Evolutionary conservation across 768 basidiomycete species (phyloP).

Genomic region (Mycena olivaceomarginata): DNA sequence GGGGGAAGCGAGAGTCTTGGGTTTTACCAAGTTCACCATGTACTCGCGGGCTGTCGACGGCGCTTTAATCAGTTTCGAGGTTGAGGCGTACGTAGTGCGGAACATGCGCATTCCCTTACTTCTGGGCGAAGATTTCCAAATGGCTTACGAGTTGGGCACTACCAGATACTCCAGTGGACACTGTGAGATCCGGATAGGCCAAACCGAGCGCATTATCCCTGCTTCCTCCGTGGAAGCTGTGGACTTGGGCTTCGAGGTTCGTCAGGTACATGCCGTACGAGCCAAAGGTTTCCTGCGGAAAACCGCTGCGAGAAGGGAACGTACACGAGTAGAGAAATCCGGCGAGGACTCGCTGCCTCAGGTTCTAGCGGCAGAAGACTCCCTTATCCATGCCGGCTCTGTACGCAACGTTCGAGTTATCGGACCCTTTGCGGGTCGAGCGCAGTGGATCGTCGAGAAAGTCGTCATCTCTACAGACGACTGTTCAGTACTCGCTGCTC

Average conservation of each 20-base stretch:
- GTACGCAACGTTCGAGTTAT: constrained; percentile 13
- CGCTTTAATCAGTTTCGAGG: too few species aligned
- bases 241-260: background rate
- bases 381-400: background rate
- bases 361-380: constrained; percentile 21
- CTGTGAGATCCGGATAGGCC: constrained; percentile 16
- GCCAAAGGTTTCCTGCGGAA: constrained; percentile 2
- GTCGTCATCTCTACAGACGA: constrained; percentile 28
- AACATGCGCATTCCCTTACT: constrained; percentile 52
- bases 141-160: constrained; percentile 46
- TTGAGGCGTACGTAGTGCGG: constrained; percentile 47
- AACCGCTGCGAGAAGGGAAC: background rate
- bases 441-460: constrained; percentile 42
- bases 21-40: constrained; percentile 41
- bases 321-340: background rate
- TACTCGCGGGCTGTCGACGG: background rate
- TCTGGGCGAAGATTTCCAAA: constrained; percentile 9
- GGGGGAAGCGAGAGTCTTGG: constrained; percentile 40
- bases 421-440: constrained; percentile 3
- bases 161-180: constrained; percentile 26
- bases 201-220: background rate
- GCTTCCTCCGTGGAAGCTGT: constrained; percentile 29
- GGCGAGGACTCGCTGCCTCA: background rate
- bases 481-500: background rate
- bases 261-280: too few species aligned